Conservation (phyloP, 1,139 yeast genomes). For the Arxiozyma slooffiae region DNA sequence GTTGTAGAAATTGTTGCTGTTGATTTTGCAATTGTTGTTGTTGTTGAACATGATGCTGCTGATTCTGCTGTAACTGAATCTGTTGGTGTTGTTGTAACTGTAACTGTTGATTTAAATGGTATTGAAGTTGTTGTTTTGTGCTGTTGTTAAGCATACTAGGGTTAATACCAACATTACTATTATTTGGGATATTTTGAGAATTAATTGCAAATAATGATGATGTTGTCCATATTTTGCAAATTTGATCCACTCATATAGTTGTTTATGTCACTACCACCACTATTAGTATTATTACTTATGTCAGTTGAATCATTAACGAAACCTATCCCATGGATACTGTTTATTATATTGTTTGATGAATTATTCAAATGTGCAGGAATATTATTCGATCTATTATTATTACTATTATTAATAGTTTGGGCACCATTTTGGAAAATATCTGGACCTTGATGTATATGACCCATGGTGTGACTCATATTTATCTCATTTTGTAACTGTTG, state of each 20-base stretch:
- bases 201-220: neutral
- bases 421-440: neutral
- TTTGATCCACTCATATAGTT: neutral
- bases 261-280: neutral
- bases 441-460: neutral
- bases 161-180: neutral
- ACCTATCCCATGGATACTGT: neutral
- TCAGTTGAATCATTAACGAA: neutral
- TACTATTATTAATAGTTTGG: neutral
- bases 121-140: constrained; percentile 14
- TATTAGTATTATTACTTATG: neutral
- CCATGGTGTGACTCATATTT: neutral
- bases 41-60: constrained; percentile 19
- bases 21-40: constrained; percentile 18
- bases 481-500: constrained; percentile 1
- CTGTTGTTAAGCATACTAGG: neutral
- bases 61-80: constrained; percentile 15
- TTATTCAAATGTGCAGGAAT: neutral
- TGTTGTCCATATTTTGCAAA: neutral
- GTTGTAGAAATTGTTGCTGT: constrained; percentile 20
- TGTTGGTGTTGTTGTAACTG: constrained; percentile 16
- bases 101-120: constrained; percentile 15
- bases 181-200: neutral
- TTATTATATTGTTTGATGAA: neutral
- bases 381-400: neutral